Conservation (phyloP, 2,329 filamentous ascomycete species). For the Colletotrichum sp. region DNA sequence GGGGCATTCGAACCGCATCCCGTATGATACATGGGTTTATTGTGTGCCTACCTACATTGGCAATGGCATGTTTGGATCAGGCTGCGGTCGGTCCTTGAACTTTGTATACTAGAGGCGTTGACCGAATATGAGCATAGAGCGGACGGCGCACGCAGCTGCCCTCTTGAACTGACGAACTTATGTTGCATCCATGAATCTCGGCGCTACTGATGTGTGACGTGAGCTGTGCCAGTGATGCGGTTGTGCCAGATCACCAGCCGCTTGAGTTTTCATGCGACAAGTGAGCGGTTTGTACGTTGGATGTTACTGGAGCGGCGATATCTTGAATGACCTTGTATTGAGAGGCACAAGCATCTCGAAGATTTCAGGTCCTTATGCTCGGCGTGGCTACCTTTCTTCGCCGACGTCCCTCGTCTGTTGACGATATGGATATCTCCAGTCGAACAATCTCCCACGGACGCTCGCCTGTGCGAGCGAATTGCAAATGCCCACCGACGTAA, state of each 20-base stretch:
- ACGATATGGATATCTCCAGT: not conserved
- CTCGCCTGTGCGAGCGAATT: too few species aligned
- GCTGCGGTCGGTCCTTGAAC: not conserved
- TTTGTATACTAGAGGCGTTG: conserved; percentile 6
- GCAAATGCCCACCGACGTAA: not conserved
- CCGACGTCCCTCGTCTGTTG: not conserved
- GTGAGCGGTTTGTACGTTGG: not conserved
- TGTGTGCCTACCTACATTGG: not conserved
- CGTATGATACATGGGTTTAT: not conserved
- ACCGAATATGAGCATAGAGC: not conserved
- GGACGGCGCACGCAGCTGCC: not conserved
- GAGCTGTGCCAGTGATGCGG: not conserved
- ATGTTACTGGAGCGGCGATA: not conserved
- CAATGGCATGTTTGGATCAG: not conserved
- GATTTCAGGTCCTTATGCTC: not conserved
- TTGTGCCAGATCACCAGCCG: not conserved
- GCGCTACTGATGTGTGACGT: not conserved
- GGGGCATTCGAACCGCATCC: conserved; percentile 3
- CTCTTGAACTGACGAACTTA: not conserved
- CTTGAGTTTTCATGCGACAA: not conserved
- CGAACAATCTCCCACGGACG: not conserved
- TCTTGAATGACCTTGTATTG: not conserved
- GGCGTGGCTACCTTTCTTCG: not conserved
- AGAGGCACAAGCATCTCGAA: not conserved
- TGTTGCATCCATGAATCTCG: not conserved